Evolutionary conservation across 139 green algal species (phyloP).

Genomic region (Micractinium conductrix): DNA sequence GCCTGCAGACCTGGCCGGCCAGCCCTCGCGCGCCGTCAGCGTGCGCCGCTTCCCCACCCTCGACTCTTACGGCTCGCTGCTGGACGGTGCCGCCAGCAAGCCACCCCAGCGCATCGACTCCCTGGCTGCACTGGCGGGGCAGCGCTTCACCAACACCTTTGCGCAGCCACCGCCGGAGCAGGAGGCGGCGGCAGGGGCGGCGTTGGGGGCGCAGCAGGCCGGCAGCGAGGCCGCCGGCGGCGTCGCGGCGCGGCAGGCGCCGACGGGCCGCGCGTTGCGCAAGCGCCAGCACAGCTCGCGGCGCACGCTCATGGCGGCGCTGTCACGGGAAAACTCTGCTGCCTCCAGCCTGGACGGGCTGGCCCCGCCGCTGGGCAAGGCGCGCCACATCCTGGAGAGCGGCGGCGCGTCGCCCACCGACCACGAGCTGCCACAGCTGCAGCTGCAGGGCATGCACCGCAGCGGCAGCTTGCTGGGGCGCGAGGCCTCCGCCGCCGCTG

Average conservation of each 20-base stretch:
- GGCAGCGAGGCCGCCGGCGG: not conserved
- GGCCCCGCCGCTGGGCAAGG: conserved; percentile 21
- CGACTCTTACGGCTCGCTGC: conserved; percentile 6
- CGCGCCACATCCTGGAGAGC: conserved; percentile 16
- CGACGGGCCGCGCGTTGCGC: not conserved
- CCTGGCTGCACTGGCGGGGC: conserved; percentile 3
- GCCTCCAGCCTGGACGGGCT: conserved; percentile 15
- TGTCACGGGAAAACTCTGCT: conserved; percentile 31
- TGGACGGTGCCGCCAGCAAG: not conserved
- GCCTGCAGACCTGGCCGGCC: conserved; percentile 10
- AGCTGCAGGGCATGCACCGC: not conserved
- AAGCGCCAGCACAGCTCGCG: conserved; percentile 38
- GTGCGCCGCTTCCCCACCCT: conserved; percentile 34
- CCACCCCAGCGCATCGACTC: conserved; percentile 6
- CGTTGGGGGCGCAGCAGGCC: not conserved
- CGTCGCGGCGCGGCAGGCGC: not conserved
- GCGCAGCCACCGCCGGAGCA: not conserved
- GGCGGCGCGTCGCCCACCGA: not conserved
- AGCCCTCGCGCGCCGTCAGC: conserved; percentile 11
- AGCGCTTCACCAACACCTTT: conserved; percentile 29
- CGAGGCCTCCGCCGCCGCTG: not conserved
- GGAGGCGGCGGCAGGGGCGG: not conserved
- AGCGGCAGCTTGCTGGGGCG: not conserved
- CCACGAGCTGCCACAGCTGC: not conserved
- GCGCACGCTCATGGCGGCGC: conserved; percentile 11